These are phyloP conservation scores for Auricularia heimuer DNA, from an alignment of 768 basidiomycete species.

Conservation along the genomic window DNA sequence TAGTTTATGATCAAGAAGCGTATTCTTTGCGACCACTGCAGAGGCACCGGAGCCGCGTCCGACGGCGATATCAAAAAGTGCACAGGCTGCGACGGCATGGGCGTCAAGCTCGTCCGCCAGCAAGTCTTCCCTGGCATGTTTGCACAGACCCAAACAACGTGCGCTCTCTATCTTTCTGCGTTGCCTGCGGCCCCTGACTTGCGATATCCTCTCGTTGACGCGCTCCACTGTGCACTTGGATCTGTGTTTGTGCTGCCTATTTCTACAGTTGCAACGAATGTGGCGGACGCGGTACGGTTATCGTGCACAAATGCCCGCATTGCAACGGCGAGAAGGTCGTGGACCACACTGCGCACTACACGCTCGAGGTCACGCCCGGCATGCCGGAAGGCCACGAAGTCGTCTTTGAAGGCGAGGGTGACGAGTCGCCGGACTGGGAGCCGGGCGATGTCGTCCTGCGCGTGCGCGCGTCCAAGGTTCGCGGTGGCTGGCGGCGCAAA, in stretches of 20 bases:
- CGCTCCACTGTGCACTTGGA: background rate
- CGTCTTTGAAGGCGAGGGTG: slow-evolving; percentile 91
- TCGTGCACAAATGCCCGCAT: slow-evolving; percentile 69
- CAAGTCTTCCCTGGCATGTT: slow-evolving; percentile 98
- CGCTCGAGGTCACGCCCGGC: slow-evolving; percentile 76
- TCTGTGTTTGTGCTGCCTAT: background rate
- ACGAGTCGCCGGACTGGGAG: slow-evolving; percentile 94
- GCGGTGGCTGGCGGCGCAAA: slow-evolving; percentile 80
- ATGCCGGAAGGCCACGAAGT: slow-evolving; percentile 92
- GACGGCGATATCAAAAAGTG: slow-evolving; percentile 86
- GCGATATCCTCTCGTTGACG: background rate
- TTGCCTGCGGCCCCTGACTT: background rate
- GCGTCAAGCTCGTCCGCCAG: slow-evolving; percentile 77
- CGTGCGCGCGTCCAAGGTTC: slow-evolving; percentile 65
- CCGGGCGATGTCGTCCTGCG: slow-evolving; percentile 86
- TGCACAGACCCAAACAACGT: slow-evolving; percentile 76
- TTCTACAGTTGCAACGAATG: slow-evolving; percentile 54
- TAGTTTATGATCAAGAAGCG: slow-evolving; percentile 90
- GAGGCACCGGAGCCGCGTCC: slow-evolving; percentile 88
- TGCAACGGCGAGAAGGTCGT: slow-evolving; percentile 77
- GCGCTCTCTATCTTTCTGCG: slow-evolving; percentile 18
- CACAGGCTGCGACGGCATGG: slow-evolving; percentile 70
- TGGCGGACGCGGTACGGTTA: slow-evolving; percentile 69
- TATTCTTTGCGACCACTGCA: slow-evolving; percentile 92
- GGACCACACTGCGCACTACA: slow-evolving; percentile 71